A percentile compares a stretch with the other conserved stretches of the same genome.
Evolutionary conservation across 305 asterid species (phyloP).

Genomic region (Petunia hybrid): DNA sequence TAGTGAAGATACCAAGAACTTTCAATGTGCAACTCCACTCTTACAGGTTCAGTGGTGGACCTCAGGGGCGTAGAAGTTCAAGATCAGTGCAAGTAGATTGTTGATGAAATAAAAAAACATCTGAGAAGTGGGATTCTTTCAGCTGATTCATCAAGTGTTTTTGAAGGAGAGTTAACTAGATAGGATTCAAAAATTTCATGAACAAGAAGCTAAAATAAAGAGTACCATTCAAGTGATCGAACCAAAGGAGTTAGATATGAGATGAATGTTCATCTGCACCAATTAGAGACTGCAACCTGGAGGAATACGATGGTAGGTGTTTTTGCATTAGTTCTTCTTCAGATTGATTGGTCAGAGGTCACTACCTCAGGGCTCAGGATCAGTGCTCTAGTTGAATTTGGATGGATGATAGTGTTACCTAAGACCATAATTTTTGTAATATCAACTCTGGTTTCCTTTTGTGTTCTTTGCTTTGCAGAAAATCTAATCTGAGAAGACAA

Average conservation of each 20-base stretch:
- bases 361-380: slow-evolving; percentile 51
- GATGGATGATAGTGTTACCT: no score
- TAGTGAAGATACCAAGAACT: slow-evolving; percentile 6
- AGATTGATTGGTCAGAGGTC: slow-evolving; percentile 1
- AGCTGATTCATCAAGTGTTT: slow-evolving; percentile 29
- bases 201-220: slow-evolving; percentile 37
- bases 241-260: slow-evolving; percentile 43
- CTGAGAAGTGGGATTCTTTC: slow-evolving; percentile 30
- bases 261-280: slow-evolving; percentile 48
- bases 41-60: neutral
- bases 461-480: neutral
- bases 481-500: neutral
- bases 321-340: slow-evolving; percentile 29
- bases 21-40: neutral
- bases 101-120: slow-evolving; percentile 9
- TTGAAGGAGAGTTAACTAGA: slow-evolving; percentile 38
- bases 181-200: slow-evolving; percentile 35
- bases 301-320: slow-evolving; percentile 56
- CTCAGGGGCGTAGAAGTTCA: neutral
- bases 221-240: slow-evolving; percentile 41
- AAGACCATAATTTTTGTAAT: neutral
- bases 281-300: slow-evolving; percentile 55
- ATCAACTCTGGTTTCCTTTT: neutral
- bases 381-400: neutral
- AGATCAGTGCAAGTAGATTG: neutral